Percentiles rank a stretch among this genome's conserved stretches.
Conservation (phyloP, 129 eudicot genomes). For the Chrysanthemum lavandulifolium region DNA sequence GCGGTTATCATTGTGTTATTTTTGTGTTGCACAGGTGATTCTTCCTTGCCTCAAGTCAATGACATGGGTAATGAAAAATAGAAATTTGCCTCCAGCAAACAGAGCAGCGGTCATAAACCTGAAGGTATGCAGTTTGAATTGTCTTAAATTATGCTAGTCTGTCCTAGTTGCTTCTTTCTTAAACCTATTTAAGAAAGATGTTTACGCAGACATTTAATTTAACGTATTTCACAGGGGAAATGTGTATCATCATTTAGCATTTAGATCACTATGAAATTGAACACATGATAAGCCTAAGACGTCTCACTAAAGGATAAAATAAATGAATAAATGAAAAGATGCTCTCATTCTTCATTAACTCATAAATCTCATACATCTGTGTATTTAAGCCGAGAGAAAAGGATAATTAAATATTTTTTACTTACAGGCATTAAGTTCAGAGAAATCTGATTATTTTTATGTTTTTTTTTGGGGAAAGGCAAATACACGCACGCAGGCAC, state of each 20-base stretch:
- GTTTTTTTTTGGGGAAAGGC: no score
- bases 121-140: slow-evolving; percentile 48
- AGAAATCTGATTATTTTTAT: neutral
- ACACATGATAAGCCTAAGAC: neutral
- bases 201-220: slow-evolving; percentile 13
- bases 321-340: neutral
- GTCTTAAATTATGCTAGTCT: neutral
- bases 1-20: slow-evolving; percentile 10
- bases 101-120: slow-evolving; percentile 84
- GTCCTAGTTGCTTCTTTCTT: slow-evolving; percentile 11
- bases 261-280: neutral
- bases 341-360: neutral
- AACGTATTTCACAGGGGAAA: slow-evolving; percentile 3
- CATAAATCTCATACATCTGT: neutral
- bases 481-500: no score
- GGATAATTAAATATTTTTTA: slow-evolving; percentile 4
- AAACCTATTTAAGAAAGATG: neutral
- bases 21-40: slow-evolving; percentile 37
- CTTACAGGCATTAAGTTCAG: slow-evolving; percentile 10
- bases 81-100: slow-evolving; percentile 64
- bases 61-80: slow-evolving; percentile 97
- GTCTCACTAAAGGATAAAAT: neutral
- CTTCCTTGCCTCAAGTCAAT: slow-evolving; percentile 97
- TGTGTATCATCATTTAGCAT: slow-evolving; percentile 14
- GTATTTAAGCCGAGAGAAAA: neutral